Evolutionary conservation across 768 basidiomycete species (phyloP).

Genomic region (Lactifluus piperatus): DNA sequence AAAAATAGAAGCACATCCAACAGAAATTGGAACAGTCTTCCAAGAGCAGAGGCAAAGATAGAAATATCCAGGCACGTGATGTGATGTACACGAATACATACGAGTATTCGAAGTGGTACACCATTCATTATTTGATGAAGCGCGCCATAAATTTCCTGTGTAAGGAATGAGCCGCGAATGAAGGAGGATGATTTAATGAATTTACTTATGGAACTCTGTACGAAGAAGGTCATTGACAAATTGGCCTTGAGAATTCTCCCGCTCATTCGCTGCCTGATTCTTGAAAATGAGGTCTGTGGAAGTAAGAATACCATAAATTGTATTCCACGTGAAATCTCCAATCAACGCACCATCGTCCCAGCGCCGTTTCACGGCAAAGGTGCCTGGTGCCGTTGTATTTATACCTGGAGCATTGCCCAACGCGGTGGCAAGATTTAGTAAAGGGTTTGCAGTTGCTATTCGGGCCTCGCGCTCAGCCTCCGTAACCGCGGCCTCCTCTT

Average conservation of each 20-base stretch:
- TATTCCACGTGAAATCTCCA: neutral
- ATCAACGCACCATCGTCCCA: conserved; percentile 82
- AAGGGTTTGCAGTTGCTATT: conserved; percentile 80
- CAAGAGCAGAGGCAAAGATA: neutral
- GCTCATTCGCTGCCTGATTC: conserved; percentile 83
- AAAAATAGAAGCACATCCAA: neutral
- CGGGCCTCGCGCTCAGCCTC: conserved; percentile 65
- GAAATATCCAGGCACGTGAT: neutral
- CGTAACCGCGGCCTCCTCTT: conserved; percentile 54
- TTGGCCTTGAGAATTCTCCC: conserved; percentile 53
- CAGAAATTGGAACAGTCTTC: neutral
- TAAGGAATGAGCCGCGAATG: neutral
- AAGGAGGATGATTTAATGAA: conserved; percentile 18
- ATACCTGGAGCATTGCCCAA: conserved; percentile 70
- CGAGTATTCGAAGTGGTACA: neutral
- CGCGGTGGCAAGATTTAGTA: conserved; percentile 86
- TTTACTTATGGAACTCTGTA: conserved; percentile 89
- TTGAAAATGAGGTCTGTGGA: conserved; percentile 89
- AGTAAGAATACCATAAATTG: neutral
- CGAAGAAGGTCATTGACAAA: conserved; percentile 95
- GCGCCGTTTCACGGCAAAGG: conserved; percentile 84
- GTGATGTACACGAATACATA: neutral
- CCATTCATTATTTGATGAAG: conserved; percentile 67
- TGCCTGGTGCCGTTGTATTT: conserved; percentile 67
- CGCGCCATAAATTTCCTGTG: conserved; percentile 85